phyloP scores from a whole-genome alignment of 1,139 yeast species.

The Candida sanyaensis region DNA sequence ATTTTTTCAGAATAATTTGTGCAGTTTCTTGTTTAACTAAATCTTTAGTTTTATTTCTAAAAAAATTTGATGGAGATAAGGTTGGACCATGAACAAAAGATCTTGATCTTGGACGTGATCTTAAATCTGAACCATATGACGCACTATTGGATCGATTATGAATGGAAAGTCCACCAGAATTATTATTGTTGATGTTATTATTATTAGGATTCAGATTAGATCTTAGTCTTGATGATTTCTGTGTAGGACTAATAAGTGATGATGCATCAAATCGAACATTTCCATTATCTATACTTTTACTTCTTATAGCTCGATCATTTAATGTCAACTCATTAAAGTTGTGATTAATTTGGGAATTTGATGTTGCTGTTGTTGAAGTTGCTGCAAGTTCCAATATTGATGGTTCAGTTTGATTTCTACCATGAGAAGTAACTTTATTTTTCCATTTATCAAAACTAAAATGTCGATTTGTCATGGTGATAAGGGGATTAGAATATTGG shows the following conservation, averaged over 20 bases:
- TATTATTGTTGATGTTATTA: constrained; percentile 12
- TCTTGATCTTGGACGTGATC: constrained; percentile 11
- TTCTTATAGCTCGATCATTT: background rate
- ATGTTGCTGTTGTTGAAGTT: background rate
- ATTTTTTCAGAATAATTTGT: constrained; percentile 39
- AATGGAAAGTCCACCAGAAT: background rate
- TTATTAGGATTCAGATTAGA: constrained; percentile 1
- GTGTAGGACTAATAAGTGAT: background rate
- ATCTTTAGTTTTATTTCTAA: constrained; percentile 31
- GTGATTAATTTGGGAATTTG: background rate
- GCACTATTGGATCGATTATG: background rate
- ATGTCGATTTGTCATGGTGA: constrained; percentile 2
- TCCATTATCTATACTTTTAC: constrained; percentile 6
- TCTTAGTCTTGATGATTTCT: constrained; percentile 1
- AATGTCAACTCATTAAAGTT: background rate
- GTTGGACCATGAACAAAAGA: constrained; percentile 6
- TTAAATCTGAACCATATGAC: constrained; percentile 5
- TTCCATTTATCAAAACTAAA: constrained; percentile 23
- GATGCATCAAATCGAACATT: background rate
- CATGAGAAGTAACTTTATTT: constrained; percentile 18
- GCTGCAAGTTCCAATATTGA: constrained; percentile 17
- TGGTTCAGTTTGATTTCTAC: constrained; percentile 17
- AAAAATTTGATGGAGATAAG: constrained; percentile 11
- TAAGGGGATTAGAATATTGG: background rate
- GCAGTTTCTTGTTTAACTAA: constrained; percentile 43